Evolutionary conservation across 2,329 filamentous ascomycete genomes (phyloP).

Genomic region (Colletotrichum sp.): DNA sequence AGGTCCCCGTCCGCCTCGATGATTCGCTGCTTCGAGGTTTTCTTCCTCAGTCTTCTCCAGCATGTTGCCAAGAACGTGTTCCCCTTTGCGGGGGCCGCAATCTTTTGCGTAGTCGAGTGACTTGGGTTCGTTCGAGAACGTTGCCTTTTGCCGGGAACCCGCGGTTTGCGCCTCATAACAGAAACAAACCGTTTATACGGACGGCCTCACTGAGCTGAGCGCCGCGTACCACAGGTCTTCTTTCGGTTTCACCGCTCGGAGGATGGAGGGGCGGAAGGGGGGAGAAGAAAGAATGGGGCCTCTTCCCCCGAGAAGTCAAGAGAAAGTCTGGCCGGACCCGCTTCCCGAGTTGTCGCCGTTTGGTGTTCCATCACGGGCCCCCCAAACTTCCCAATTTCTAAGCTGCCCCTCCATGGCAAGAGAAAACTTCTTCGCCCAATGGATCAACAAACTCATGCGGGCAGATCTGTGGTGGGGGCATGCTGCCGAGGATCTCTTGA

Average conservation of each 20-base stretch:
- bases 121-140: constrained; percentile 1
- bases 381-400: background rate
- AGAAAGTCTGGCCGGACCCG: background rate
- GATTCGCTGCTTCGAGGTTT: background rate
- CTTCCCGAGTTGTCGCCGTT: constrained; percentile 19
- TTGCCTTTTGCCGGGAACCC: background rate
- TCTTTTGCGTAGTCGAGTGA: background rate
- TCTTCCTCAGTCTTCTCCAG: background rate
- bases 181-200: background rate
- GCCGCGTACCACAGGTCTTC: background rate
- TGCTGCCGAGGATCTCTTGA: background rate
- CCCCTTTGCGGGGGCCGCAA: background rate
- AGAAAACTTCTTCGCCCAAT: constrained; percentile 8
- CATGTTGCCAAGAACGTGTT: background rate
- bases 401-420: background rate
- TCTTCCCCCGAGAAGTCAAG: background rate
- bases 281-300: background rate
- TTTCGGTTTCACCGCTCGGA: constrained; percentile 11
- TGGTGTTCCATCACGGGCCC: background rate
- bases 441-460: background rate
- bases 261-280: background rate
- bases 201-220: background rate
- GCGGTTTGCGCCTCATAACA: background rate
- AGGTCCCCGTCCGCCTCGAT: background rate
- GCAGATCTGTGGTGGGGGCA: constrained; percentile 3